Evolutionary conservation across 305 asterid genomes (phyloP).

Genomic region (Ilex paraguariensis): DNA sequence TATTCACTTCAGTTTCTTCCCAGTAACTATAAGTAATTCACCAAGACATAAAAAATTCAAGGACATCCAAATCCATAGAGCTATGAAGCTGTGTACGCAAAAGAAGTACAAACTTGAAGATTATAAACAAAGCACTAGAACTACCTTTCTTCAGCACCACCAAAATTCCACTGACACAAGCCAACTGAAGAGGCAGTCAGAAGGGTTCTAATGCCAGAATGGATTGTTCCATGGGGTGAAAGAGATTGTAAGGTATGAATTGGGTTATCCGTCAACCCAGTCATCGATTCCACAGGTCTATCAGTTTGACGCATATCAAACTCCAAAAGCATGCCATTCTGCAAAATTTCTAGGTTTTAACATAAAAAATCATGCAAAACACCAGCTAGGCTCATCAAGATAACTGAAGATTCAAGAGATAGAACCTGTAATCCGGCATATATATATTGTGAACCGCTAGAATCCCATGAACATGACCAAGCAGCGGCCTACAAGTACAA

Average conservation of each 20-base stretch:
- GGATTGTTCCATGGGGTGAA: constrained; percentile 33
- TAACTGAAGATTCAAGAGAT: constrained; percentile 6
- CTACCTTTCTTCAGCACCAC: constrained; percentile 46
- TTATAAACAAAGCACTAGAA: neutral
- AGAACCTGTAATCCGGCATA: constrained; percentile 93
- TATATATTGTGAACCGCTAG: constrained; percentile 42
- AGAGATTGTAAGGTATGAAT: constrained; percentile 64
- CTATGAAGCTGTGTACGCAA: neutral
- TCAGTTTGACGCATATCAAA: constrained; percentile 75
- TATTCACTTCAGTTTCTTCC: too few relatives aligned
- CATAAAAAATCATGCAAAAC: constrained; percentile 12
- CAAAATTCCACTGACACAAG: constrained; percentile 81
- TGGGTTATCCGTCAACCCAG: constrained; percentile 55
- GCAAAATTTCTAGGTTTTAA: constrained; percentile 21
- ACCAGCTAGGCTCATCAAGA: constrained; percentile 1
- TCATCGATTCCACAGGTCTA: constrained; percentile 53
- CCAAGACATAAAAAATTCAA: neutral
- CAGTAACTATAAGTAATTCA: too few relatives aligned
- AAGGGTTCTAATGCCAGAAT: constrained; percentile 45
- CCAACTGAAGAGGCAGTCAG: constrained; percentile 90
- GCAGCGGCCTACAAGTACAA: constrained; percentile 64
- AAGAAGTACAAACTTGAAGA: neutral
- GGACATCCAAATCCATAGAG: neutral
- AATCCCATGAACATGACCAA: constrained; percentile 97
- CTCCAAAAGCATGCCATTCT: constrained; percentile 79